Base-by-base conservation (phyloP, 1,284 basidiomycete genomes). In the Schizophyllum amplum region DNA sequence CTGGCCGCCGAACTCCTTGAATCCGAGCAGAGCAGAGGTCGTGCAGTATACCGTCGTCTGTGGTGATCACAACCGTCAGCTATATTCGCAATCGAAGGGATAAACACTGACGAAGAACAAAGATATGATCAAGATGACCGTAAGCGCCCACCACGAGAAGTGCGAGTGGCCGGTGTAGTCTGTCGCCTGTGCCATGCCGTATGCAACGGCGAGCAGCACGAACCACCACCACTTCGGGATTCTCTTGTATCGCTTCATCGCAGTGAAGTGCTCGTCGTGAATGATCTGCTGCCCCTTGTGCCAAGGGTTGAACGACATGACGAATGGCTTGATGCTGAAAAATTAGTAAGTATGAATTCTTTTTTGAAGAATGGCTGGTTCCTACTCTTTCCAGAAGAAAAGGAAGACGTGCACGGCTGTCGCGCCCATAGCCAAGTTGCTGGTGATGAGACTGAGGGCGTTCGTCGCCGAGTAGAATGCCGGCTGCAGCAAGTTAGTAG, bases 131-230 rank as follows among this genome's bases (percentile, higher is more conserved):
- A 62, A 55, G 51, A 60, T 62, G 26, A 62, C 47, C 33, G 57
- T 60, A 25, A 55, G 54, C 48, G 57, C 56, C 61, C 61, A 62
- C 61, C 61, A 62, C 5, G 59, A 50, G 52, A 62, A 62, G 47
- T 60, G 53, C 24, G 61, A 62, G 55, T 62, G 52, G 56, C 61
- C 61, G 27, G 61, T 62, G 53, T 62, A 62, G 46, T 62, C 59
- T 13, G 59, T 62, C 42, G 59, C 61, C 53, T 61, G 61, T 23
- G 61, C 61, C 56, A 62, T 60, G 13, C 55, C 61, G 27, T 58
- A 62, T 47, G 61, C 59, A 49, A 53, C 51, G 20, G 50, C 61
- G 42, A 62, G 53, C 20, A 62, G 55, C 24, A 58, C 17, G 33
- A 42, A 42, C 33, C 33, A 49, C 52, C 53, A 52, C 54, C 57